phyloP scores from a whole-genome alignment of 2,329 filamentous ascomycete genomes.

The Fusarium sp. region DNA sequence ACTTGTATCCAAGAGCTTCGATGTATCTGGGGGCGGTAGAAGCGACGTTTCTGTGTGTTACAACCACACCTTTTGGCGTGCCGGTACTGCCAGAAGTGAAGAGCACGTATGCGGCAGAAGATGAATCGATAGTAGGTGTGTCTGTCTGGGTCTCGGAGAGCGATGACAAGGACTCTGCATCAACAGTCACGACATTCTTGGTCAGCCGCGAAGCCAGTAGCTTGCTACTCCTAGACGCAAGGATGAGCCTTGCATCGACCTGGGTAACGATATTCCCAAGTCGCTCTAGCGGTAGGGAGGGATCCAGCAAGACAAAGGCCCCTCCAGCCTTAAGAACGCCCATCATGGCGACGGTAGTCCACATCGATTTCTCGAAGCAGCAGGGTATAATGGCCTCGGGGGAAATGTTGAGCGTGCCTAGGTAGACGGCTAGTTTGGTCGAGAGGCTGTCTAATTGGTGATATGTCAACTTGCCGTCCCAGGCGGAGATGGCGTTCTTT shows the following conservation, averaged over 20 bases:
- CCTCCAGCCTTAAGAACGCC: conserved; percentile 47
- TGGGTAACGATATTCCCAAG: too few species aligned
- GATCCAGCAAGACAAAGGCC: conserved; percentile 39
- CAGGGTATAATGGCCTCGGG: conserved; percentile 42
- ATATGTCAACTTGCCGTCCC: conserved; percentile 57
- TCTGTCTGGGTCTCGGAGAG: too few species aligned
- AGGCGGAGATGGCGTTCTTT: conserved; percentile 43
- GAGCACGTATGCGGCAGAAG: background rate
- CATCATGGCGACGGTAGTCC: conserved; percentile 44
- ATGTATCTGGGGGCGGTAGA: background rate
- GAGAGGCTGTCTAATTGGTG: conserved; percentile 58
- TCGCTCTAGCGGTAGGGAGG: conserved; percentile 24
- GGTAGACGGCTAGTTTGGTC: conserved; percentile 55
- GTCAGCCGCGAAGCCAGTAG: too few species aligned
- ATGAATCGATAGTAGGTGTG: too few species aligned
- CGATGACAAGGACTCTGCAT: too few species aligned
- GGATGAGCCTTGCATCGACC: too few species aligned
- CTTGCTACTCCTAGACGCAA: too few species aligned
- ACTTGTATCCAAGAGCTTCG: background rate
- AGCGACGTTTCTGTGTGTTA: background rate
- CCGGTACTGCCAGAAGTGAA: background rate
- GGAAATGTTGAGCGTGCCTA: conserved; percentile 51
- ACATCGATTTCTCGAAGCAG: conserved; percentile 48
- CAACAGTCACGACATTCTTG: too few species aligned
- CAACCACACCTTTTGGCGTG: background rate